Evolutionary conservation across 2,329 filamentous ascomycete species (phyloP), one percentile per base, ranked within the genome.

Genomic region (Penicillium griseofulvum): DNA sequence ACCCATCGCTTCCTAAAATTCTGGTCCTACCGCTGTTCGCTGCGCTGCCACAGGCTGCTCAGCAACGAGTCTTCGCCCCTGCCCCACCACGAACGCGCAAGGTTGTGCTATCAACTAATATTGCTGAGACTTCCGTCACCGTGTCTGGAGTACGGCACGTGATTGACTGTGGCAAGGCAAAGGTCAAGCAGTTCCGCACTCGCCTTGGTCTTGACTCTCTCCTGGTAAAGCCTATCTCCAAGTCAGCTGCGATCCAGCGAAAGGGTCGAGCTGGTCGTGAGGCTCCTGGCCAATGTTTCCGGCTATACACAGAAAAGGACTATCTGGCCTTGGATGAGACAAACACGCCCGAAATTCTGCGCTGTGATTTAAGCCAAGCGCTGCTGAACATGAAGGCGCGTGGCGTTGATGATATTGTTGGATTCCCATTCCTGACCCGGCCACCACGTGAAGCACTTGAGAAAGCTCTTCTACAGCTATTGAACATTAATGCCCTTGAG

Each of bases 61-160:
- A 99, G 65, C 89, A 96, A 62, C 83, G 86, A 22, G 91, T 95
- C 10, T 97, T 99, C 71, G 80, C 87, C 52, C 88, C 89, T 1
- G 82, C 89, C 22, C 84, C 85, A 0, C 84, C 84, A 52, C 83
- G 85, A 2, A 95, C 90, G 0, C 83, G 94, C 41, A 97, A 97
- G 69, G 82, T 97, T 12, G 91, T 99, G 0, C 78, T 99, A 0
- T 88, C 92, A 0, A 99, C 94, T 14, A 99, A 99, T 68, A 97
- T 99, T 65, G 94, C 94, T n/a, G 94, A 99, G 72, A 97, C 94
- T 0, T 97, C 94, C 1, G 89, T 99, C 56, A 99, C 94, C 0
- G 92, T 99, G 0, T 89, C 93, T 0, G 94, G 94, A 2, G 91
- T 99, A 7, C 85, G 90, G 5, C 94, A 89, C 64, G 93, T 99